Conservation (phyloP, 2,329 filamentous ascomycete genomes). For the Arthrobotrys sphaeroides region DNA sequence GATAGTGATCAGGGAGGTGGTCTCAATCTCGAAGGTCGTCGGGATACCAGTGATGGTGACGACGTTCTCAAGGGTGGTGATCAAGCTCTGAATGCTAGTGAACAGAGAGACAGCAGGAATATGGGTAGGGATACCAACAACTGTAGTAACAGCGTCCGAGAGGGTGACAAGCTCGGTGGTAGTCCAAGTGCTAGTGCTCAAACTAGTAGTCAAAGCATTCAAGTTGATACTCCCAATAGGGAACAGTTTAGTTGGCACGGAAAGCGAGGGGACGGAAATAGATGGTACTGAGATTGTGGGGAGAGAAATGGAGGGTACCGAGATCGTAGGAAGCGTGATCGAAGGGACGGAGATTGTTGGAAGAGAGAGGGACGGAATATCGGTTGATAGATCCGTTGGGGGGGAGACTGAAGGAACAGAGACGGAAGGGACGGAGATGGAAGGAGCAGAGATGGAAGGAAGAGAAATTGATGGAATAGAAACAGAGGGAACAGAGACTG, state of each 20-base stretch:
- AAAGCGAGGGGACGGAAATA: not conserved
- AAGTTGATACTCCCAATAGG: not conserved
- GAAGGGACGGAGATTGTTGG: not conserved
- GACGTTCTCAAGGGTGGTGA: constrained; percentile 16
- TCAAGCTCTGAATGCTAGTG: constrained; percentile 25
- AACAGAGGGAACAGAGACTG: not conserved
- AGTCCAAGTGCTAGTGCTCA: constrained; percentile 19
- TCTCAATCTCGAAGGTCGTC: constrained; percentile 1
- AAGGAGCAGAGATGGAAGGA: not conserved
- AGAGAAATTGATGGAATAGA: not conserved
- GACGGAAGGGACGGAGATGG: not conserved
- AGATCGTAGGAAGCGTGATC: not conserved
- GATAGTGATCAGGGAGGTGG: constrained; percentile 24
- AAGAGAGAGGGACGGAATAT: not conserved
- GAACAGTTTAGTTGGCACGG: no score
- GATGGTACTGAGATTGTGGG: not conserved
- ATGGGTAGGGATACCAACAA: constrained; percentile 36
- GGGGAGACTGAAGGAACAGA: not conserved
- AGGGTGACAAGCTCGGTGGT: constrained; percentile 21
- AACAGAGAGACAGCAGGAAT: constrained; percentile 30
- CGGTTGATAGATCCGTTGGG: not conserved
- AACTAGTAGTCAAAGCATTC: constrained; percentile 6
- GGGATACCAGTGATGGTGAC: constrained; percentile 26
- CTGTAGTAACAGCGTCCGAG: constrained; percentile 14
- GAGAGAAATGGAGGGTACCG: not conserved